These are phyloP conservation scores for Rosa rugosa DNA, from an alignment of 306 rosid species.

Conservation along the genomic window DNA sequence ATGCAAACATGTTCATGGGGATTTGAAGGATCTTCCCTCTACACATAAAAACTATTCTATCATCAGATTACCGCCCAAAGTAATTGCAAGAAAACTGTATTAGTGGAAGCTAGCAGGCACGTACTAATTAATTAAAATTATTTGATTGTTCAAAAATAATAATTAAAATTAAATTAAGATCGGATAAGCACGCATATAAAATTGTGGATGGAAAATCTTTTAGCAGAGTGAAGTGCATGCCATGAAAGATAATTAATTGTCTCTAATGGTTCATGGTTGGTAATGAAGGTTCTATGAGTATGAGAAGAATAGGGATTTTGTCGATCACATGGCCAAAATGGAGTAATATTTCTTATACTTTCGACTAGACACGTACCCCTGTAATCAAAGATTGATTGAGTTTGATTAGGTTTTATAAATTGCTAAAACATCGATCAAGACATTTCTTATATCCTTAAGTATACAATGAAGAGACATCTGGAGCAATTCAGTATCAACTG, in stretches of 20 bases:
- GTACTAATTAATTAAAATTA: background rate
- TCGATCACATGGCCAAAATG: background rate
- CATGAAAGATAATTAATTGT: background rate
- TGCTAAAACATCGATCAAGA: background rate
- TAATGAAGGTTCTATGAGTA: background rate
- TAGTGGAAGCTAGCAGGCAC: background rate
- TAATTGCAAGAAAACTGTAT: background rate
- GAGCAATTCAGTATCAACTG: background rate
- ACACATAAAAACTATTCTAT: background rate
- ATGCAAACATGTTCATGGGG: background rate
- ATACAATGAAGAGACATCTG: background rate
- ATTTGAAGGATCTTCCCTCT: background rate
- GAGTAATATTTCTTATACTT: background rate
- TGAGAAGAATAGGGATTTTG: background rate
- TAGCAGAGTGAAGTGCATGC: background rate
- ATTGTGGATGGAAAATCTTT: background rate
- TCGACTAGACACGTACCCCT: background rate
- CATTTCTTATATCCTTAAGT: background rate
- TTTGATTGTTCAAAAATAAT: too few species aligned
- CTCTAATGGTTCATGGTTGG: background rate
- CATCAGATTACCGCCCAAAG: background rate
- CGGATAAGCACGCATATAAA: background rate
- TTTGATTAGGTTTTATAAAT: background rate
- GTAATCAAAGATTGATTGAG: background rate
- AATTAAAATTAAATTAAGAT: background rate